Base-by-base conservation (phyloP, 2,329 filamentous ascomycete genomes). In the Chrysoporthe deuterocubensis region DNA sequence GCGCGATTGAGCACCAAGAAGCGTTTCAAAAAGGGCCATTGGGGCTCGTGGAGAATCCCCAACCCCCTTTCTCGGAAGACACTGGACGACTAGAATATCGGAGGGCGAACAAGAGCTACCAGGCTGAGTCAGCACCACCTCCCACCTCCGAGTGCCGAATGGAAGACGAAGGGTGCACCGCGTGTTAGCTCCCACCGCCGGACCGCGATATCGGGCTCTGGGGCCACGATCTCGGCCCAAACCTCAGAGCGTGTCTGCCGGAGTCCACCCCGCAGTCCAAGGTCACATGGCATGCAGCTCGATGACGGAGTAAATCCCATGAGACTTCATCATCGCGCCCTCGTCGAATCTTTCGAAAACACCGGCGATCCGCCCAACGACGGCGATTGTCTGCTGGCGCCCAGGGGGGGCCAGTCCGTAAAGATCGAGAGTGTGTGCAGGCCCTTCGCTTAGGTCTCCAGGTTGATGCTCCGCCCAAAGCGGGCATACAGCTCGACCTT, bases 381-480 rank as follows among this genome's bases (percentile, higher is more conserved):
- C 50, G 21, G 50, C 26, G 32, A 21, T 54, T 54, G 50, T 34
- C 11, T 54, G 21, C 42, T 60, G 57, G 26, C 9, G 40, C 21
- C 40, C 40, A 26, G 7, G 34, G 18, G 26, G 57, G n/a, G 26
- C 16, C 21, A 14, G 1, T n/a, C 26, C 42, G 7, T 48, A 11
- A 18, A 48, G 32, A 6, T 48, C 18, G 50, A 13, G 16, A 37
- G 60, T 64, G 56, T 65, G 61, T 44, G 56, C 13, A 58, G 9
- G 40, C 37, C 32, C 9, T 26, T 59, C 54, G 13, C 67, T 86
- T 84, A 96, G 73, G 92, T 93, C 81, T 99, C 96, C 72, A 98
- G 85, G 81, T 99, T 99, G 84, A 99, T 99, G 78, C 94, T 97
- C 79, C 92, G 89, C 66, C 96, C 96, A 81, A 99, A 99, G 70